phyloP scores from a whole-genome alignment of 2,329 filamentous ascomycete species.

The Fusarium chaquense region DNA sequence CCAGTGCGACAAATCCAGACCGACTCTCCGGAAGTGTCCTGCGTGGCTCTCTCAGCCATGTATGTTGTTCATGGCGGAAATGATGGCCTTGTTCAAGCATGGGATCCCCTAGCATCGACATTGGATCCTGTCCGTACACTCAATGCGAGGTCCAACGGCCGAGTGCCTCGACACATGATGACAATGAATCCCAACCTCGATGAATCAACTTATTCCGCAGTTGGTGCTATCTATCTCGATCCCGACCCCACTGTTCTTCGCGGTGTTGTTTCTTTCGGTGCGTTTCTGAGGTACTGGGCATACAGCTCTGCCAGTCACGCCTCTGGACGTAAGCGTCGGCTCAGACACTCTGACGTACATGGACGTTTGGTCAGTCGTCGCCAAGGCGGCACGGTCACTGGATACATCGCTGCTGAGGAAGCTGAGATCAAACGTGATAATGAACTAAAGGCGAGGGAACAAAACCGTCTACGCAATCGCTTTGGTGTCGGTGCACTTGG shows the following conservation, averaged over 20 bases:
- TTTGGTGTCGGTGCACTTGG: conserved; percentile 83
- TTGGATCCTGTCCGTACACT: conserved; percentile 84
- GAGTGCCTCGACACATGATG: conserved; percentile 79
- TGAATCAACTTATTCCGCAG: conserved; percentile 82
- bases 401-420: conserved; percentile 89
- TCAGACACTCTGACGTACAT: conserved; percentile 74
- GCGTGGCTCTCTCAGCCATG: conserved; percentile 83
- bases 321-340: conserved; percentile 80
- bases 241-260: conserved; percentile 87
- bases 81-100: conserved; percentile 94
- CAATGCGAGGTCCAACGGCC: conserved; percentile 84
- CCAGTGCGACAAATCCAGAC: conserved; percentile 89
- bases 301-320: conserved; percentile 87
- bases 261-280: conserved; percentile 88
- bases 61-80: conserved; percentile 94
- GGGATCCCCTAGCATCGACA: conserved; percentile 92
- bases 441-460: conserved; percentile 73
- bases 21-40: conserved; percentile 88
- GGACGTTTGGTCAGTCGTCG: conserved; percentile 64
- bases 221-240: conserved; percentile 86
- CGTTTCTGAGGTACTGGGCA: conserved; percentile 90
- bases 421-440: conserved; percentile 82
- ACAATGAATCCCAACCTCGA: conserved; percentile 68
- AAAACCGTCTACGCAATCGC: conserved; percentile 77
- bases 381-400: conserved; percentile 76